These are phyloP conservation scores for Atkinsonella hypoxylon DNA, from an alignment of 2,329 filamentous ascomycete species.

Conservation along the genomic window DNA sequence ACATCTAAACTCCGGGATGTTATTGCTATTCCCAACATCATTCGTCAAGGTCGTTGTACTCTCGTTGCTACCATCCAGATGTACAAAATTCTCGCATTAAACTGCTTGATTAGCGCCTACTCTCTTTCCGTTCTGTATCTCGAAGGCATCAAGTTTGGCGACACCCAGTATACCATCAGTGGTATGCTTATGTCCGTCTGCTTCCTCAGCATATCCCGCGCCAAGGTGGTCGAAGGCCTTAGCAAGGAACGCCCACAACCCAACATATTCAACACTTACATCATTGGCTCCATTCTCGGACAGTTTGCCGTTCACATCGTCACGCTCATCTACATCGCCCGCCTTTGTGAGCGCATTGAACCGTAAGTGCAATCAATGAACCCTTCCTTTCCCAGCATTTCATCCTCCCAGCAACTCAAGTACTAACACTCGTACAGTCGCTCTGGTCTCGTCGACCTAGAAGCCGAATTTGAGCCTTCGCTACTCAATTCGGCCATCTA, in stretches of 20 bases:
- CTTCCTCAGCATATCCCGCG: slow-evolving; percentile 96
- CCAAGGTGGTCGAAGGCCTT: slow-evolving; percentile 85
- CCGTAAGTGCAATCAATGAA: slow-evolving; percentile 47
- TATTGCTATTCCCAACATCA: slow-evolving; percentile 94
- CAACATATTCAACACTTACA: slow-evolving; percentile 98
- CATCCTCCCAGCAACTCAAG: slow-evolving; percentile 8
- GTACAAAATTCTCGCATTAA: slow-evolving; percentile 98
- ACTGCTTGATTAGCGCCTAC: slow-evolving; percentile 97
- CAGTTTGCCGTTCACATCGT: slow-evolving; percentile 94
- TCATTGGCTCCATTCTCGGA: slow-evolving; percentile 92
- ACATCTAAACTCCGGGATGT: slow-evolving; percentile 97
- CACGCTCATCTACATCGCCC: slow-evolving; percentile 87
- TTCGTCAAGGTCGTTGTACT: slow-evolving; percentile 93
- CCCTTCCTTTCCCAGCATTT: not conserved
- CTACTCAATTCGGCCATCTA: slow-evolving; percentile 96
- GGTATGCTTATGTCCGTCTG: slow-evolving; percentile 99
- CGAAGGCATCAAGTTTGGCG: slow-evolving; percentile 97
- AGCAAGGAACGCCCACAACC: slow-evolving; percentile 96
- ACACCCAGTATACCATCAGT: slow-evolving; percentile 95
- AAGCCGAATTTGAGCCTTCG: slow-evolving; percentile 87
- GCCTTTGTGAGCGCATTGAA: slow-evolving; percentile 73
- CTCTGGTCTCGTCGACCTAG: slow-evolving; percentile 62
- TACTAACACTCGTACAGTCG: slow-evolving; percentile 26
- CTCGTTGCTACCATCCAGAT: slow-evolving; percentile 98
- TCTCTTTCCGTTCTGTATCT: slow-evolving; percentile 92